These are phyloP conservation scores for Pythium angustatum DNA, from an alignment of 352 stramenopile species.

Conservation along the genomic window DNA sequence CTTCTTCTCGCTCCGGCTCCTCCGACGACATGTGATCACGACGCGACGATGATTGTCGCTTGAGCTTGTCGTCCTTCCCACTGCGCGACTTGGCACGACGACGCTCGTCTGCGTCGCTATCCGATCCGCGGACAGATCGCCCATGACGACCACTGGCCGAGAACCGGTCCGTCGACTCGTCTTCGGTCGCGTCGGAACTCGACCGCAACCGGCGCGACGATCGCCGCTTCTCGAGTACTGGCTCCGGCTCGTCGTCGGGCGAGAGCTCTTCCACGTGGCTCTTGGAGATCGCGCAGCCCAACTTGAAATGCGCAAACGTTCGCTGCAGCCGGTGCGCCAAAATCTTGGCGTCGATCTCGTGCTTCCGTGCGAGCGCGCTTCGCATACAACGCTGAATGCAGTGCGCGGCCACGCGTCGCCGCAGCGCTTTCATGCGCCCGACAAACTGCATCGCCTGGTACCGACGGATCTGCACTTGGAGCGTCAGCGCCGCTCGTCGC, in stretches of 20 bases:
- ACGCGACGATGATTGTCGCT: constrained; percentile 16
- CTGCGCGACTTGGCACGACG: constrained; percentile 11
- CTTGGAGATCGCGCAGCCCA: constrained; percentile 16
- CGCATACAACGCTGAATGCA: constrained; percentile 30
- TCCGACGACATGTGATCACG: constrained; percentile 18
- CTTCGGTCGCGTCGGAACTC: constrained; percentile 18
- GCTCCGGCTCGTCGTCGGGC: constrained; percentile 12
- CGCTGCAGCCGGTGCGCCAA: constrained; percentile 10
- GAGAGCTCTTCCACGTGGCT: constrained; percentile 9
- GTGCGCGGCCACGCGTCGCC: constrained; percentile 21
- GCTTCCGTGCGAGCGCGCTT: constrained; percentile 12
- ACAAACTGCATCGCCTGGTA: constrained; percentile 30
- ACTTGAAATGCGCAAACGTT: constrained; percentile 24
- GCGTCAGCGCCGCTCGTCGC: constrained; percentile 12
- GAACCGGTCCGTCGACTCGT: constrained; percentile 31
- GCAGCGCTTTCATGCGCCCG: constrained; percentile 16
- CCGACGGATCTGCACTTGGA: constrained; percentile 27
- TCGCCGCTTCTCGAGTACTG: background rate
- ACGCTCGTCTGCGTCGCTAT: constrained; percentile 1
- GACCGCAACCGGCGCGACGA: constrained; percentile 11
- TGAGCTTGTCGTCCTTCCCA: constrained; percentile 17
- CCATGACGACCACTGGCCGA: constrained; percentile 3
- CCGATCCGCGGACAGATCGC: background rate
- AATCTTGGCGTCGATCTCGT: constrained; percentile 28
- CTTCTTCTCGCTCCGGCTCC: constrained; percentile 29